These are phyloP conservation scores for Malania oleifera DNA, from an alignment of 164 flowering plant species.

Conservation along the genomic window DNA sequence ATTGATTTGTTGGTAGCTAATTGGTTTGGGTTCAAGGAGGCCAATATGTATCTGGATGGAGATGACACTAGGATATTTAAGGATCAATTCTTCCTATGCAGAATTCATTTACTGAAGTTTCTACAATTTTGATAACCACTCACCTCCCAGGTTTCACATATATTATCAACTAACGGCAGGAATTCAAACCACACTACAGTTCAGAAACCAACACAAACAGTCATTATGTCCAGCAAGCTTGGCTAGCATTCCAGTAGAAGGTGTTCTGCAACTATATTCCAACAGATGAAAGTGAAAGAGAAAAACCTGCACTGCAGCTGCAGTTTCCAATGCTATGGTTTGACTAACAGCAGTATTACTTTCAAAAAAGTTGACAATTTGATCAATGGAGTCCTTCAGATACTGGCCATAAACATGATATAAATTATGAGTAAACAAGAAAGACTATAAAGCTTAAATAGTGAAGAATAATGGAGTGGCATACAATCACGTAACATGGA, in stretches of 20 bases:
- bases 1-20: no score
- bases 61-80: no score
- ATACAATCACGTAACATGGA: slow-evolving; percentile 94
- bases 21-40: no score
- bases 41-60: no score
- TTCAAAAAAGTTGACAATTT: slow-evolving; percentile 69
- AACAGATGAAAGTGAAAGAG: neutral
- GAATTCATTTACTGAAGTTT: no score
- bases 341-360: slow-evolving; percentile 79
- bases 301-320: slow-evolving; percentile 93
- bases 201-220: no score
- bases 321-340: slow-evolving; percentile 88
- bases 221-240: neutral
- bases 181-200: no score
- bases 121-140: no score
- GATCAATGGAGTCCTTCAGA: slow-evolving; percentile 76
- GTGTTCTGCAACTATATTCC: neutral
- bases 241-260: neutral
- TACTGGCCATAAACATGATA: slow-evolving; percentile 45
- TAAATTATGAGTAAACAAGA: slow-evolving; percentile 14
- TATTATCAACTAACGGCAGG: no score
- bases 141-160: no score
- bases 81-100: no score
- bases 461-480: slow-evolving; percentile 18
- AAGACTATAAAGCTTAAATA: neutral